Conservation (phyloP, 2,329 filamentous ascomycete genomes). For the Alternaria longipes region DNA sequence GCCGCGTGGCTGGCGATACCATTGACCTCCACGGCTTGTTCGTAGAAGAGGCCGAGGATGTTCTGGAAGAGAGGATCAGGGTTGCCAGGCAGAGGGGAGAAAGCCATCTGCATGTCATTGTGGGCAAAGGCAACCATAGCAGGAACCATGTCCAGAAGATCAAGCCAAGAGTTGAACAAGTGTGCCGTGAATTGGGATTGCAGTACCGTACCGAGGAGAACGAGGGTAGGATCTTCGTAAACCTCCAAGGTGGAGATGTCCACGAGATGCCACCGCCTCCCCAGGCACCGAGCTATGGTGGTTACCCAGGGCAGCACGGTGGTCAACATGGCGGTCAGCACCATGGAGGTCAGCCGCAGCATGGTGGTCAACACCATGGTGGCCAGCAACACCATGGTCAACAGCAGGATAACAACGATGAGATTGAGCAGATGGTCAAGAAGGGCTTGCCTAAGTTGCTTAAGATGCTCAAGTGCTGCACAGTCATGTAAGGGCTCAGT, state of each 20-base stretch:
- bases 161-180: slow-evolving; percentile 90
- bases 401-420: slow-evolving; percentile 58
- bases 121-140: slow-evolving; percentile 93
- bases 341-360: slow-evolving; percentile 28
- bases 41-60: slow-evolving; percentile 92
- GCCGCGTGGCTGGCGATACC: slow-evolving; percentile 78
- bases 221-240: slow-evolving; percentile 86
- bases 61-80: slow-evolving; percentile 84
- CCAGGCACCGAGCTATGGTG: slow-evolving; percentile 49
- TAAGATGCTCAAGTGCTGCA: slow-evolving; percentile 73
- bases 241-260: slow-evolving; percentile 75
- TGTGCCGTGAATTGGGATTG: slow-evolving; percentile 84
- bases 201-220: slow-evolving; percentile 89
- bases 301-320: slow-evolving; percentile 54
- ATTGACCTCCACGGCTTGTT: slow-evolving; percentile 96
- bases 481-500: slow-evolving; percentile 69
- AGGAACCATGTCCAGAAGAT: slow-evolving; percentile 86
- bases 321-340: slow-evolving; percentile 32
- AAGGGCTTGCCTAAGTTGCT: slow-evolving; percentile 69
- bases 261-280: slow-evolving; percentile 52
- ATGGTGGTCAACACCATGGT: slow-evolving; percentile 2
- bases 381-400: slow-evolving; percentile 47
- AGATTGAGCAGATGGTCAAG: slow-evolving; percentile 68
- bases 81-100: slow-evolving; percentile 78
- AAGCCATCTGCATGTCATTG: slow-evolving; percentile 89